Base-by-base conservation (phyloP, 768 basidiomycete species). In the Tremella mesenterica region DNA sequence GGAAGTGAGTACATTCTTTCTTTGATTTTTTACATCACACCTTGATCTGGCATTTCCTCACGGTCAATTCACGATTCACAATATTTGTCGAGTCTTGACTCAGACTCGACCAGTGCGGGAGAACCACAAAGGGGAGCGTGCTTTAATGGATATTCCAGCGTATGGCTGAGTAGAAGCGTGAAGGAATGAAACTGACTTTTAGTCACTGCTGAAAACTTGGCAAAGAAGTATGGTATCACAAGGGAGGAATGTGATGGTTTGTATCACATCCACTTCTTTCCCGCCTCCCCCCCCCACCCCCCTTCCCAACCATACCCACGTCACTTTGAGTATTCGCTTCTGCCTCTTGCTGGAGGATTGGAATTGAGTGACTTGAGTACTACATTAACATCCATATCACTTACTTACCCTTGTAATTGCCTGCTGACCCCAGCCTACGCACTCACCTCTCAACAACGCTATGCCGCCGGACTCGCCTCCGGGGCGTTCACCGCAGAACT, bases 121-220 rank as follows among this genome's bases (percentile, higher is more conserved):
- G n/a, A n/a, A n/a, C n/a, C n/a, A n/a, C n/a, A n/a, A n/a, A n/a
- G n/a, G n/a, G n/a, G n/a, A n/a, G n/a, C n/a, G n/a, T n/a, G n/a
- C n/a, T n/a, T n/a, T n/a, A n/a, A n/a, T n/a, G n/a, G n/a, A n/a
- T n/a, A n/a, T n/a, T n/a, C n/a, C n/a, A n/a, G n/a, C n/a, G n/a
- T n/a, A n/a, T n/a, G n/a, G n/a, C n/a, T n/a, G n/a, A n/a, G n/a
- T n/a, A n/a, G n/a, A n/a, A n/a, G n/a, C n/a, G n/a, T n/a, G n/a
- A n/a, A n/a, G 1, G 14, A 13, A 26, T 16, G 28, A 43, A 52
- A 30, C 51, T 53, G 27, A 57, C 47, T 27, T 13, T 2, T 26
- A 64, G 65, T 75, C 46, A 76, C 75, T 6, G 75, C 74, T 10
- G 75, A 76, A 63, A 76, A 76, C 58, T 58, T 76, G 10, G 74